Percentiles rank a stretch among this genome's conserved stretches.
phyloP scores from a whole-genome alignment of 306 rosid species.

The Prunus campanulata region DNA sequence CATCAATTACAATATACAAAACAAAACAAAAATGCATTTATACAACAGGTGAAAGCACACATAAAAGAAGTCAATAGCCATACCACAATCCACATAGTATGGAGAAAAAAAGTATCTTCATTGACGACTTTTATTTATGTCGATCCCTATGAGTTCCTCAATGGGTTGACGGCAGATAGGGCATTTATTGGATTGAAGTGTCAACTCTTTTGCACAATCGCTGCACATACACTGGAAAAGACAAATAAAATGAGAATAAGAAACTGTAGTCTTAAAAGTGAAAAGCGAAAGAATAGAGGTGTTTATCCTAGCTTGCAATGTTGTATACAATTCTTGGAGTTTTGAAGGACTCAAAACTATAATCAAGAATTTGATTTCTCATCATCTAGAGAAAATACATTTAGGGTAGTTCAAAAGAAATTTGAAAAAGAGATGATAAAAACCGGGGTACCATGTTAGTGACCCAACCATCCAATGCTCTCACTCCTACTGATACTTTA shows the following conservation, averaged over 20 bases:
- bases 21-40: slow-evolving; percentile 1
- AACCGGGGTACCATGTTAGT: not conserved
- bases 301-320: not conserved
- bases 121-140: slow-evolving; percentile 44
- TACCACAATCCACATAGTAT: slow-evolving; percentile 37
- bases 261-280: not conserved
- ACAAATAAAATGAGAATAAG: slow-evolving; percentile 22
- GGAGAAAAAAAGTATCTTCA: slow-evolving; percentile 28
- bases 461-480: not conserved
- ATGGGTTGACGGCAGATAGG: slow-evolving; percentile 92
- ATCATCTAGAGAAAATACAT: not conserved
- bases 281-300: slow-evolving; percentile 8
- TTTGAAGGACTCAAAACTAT: slow-evolving; percentile 12
- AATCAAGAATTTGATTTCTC: not conserved
- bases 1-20: slow-evolving; percentile 39
- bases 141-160: slow-evolving; percentile 76
- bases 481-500: not conserved
- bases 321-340: slow-evolving; percentile 3
- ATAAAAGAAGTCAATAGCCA: slow-evolving; percentile 29
- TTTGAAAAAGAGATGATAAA: not conserved
- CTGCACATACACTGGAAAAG: slow-evolving; percentile 83
- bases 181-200: slow-evolving; percentile 74
- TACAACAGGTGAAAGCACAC: slow-evolving; percentile 28
- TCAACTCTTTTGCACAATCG: slow-evolving; percentile 78
- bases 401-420: not conserved